Base-by-base conservation (phyloP, 2,329 filamentous ascomycete species). In the Penicillium rolfsii region DNA sequence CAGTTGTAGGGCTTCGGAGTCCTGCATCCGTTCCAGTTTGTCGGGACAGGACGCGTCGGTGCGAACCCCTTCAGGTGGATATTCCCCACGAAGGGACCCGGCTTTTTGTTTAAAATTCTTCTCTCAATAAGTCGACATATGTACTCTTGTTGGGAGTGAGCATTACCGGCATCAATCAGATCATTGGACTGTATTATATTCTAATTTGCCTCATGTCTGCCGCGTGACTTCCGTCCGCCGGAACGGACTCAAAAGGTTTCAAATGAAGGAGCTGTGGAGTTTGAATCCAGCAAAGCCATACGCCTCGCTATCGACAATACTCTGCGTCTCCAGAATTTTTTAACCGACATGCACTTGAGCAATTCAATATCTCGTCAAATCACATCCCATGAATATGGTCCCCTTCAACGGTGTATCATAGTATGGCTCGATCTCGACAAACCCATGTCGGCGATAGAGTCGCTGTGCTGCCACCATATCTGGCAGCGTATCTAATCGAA, bases 401-500 rank as follows among this genome's bases (percentile, higher is more conserved):
- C 78, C 80, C 54, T 82, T 75, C 38, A 86, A 65, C 5, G 83
- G 83, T 36, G 82, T 86, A 14, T 84, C 78, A 71, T 87, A 87
- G 67, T 87, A 88, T 26, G 77, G 70, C 43, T 77, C 75, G 41
- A 81, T 80, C 64, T 83, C 79, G 63, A 74, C 73, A 71, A 88
- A 87, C 1, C 85, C 84, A 61, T 80, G 69, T 4, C 69, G 70
- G 52, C 70, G 70, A 73, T 88, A 87, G 64, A 87, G 64, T 35
- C 66, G 71, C 60, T 78, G 77, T 22, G 85, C 85, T 11, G 76
- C 74, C 12, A 63, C 70, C 85, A 87, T 87, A 6, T 69, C 75
- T 8, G 78, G 72, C 59, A 88, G 67, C 16, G 85, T 87, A 74
- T 88, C 85, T 14, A 87, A 76, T 58, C 82, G 75, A 68, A 87